Base-by-base conservation (phyloP, 805 yeast species). In the Kluyveromyces starmeri region DNA sequence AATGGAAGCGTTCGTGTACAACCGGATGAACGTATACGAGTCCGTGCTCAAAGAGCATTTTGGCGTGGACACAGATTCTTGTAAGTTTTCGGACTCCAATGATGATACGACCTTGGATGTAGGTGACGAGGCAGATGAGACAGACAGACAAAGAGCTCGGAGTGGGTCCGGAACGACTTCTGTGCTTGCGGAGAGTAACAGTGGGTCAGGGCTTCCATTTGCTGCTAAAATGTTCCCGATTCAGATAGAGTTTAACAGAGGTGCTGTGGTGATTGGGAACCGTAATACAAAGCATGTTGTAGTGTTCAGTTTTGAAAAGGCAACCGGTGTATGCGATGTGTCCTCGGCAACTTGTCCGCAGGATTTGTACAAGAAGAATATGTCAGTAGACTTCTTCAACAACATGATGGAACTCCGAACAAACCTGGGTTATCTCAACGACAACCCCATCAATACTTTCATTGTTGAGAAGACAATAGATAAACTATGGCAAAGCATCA, bases 191-290 rank as follows among this genome's bases (percentile, higher is more conserved):
- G 16, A 26, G 6, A 9, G 18, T n/a, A 14, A 10, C 6, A 23
- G 26, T 10, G 11, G 5, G 11, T 6, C 26, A 7, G 26, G 26
- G 14, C 38, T 8, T 17, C 22, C 33, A 13, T 17, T 18, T 12
- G 7, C 7, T 10, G 9, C 16, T 14, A 30, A 21, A 18, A 11
- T 30, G 4, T 59, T 84, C 8, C 98, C 98, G 0, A 45, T 89
- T 2, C 70, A 72, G 10, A 32, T 84, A 2, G 57, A 62, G 6
- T 62, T 83, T 9, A 70, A 64, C 28, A 78, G 73, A 37, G 85
- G 89, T 1, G 79, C 95, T 0, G 32, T 84, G 18, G 80, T 84
- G 1, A 48, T 85, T 14, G 98, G 98, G 7, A 89, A 88, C 55
- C 66, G 69, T 39, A 68, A 73, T 11, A 85, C 96, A 0, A 78